Evolutionary conservation across 768 basidiomycete species (phyloP), one percentile per base, ranked within the genome.

Genomic region (Inosperma sp.): DNA sequence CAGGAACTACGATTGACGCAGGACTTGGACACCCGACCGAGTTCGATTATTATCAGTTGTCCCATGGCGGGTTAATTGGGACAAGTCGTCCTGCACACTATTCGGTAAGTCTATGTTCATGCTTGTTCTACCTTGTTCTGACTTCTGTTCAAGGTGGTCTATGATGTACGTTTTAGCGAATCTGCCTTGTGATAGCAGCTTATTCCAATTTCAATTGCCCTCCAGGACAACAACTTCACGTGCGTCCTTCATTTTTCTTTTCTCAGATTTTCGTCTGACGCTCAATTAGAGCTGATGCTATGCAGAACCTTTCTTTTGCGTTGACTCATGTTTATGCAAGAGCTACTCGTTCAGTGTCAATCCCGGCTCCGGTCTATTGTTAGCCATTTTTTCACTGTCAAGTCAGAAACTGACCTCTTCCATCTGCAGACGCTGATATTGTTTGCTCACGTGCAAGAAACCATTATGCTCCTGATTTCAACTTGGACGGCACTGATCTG

Each of bases 281-380:
- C 17, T 8, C 5, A n/a, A 7, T 51, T 51, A 86, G 81, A 16
- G 72, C 83, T 14, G 83, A 88, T 56, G 76, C 78, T 3, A 64
- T 92, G 34, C 90, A 93, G 53, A 73, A 75, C 0, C 59, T 91
- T 0, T 79, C 84, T 0, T 92, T 84, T 47, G 79, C 84, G 0
- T 71, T 93, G 0, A 88, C 87, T 59, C 87, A 93, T 40, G 82
- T 88, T 0, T 92, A 88, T 44, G 87, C 89, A 0, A 77, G 88
- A 0, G 76, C 89, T 0, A 92, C 90, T 0, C 83, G 90, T 7
- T 87, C 87, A 0, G 89, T 93, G 0, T 91, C 88, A 0, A 91
- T 92, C 35, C 89, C 89, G 0, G 88, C 89, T 0, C 89, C 89
- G 0, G 87, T 91, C 0, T 92, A 92, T 55, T 92, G 88, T 90